Evolutionary conservation across 345 rosid genomes (phyloP).

Genomic region (Trapa incisa): DNA sequence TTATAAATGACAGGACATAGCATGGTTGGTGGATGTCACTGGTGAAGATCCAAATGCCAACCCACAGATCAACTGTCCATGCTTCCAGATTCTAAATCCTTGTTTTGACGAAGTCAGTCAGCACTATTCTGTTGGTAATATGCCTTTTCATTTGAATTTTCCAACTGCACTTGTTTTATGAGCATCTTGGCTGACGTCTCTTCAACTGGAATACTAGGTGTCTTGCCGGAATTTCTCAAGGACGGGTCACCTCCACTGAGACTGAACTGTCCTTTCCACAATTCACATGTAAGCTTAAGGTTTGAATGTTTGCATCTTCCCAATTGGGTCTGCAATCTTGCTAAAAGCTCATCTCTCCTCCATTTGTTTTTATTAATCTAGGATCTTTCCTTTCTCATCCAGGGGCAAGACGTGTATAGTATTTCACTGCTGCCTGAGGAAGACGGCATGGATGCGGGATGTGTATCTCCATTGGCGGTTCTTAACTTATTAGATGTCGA

Average conservation of each 20-base stretch:
- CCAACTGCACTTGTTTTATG: background rate
- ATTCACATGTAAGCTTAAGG: constrained; percentile 29
- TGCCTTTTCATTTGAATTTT: constrained; percentile 2
- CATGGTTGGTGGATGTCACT: constrained; percentile 2
- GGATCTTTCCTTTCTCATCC: background rate
- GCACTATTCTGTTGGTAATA: constrained; percentile 30
- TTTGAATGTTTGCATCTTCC: background rate
- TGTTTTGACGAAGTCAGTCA: constrained; percentile 17
- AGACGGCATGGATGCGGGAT: constrained; percentile 25
- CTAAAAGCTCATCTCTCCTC: too few species aligned
- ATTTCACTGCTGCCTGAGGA: constrained; percentile 56
- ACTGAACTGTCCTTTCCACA: constrained; percentile 29
- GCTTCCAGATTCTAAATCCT: constrained; percentile 4
- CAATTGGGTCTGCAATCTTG: background rate
- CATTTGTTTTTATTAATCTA: background rate
- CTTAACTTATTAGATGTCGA: constrained; percentile 58
- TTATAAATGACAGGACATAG: constrained; percentile 4
- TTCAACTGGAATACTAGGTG: constrained; percentile 28
- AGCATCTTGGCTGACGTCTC: constrained; percentile 6
- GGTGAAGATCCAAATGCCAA: background rate
- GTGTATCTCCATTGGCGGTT: constrained; percentile 37
- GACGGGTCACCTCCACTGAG: constrained; percentile 32
- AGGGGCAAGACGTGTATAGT: constrained; percentile 56
- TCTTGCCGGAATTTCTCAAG: constrained; percentile 40
- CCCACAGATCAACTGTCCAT: constrained; percentile 1